Percentiles rank a stretch among this genome's conserved stretches.
Evolutionary conservation across 2,329 filamentous ascomycete species (phyloP).

Genomic region (Aspergillus arachidicola): DNA sequence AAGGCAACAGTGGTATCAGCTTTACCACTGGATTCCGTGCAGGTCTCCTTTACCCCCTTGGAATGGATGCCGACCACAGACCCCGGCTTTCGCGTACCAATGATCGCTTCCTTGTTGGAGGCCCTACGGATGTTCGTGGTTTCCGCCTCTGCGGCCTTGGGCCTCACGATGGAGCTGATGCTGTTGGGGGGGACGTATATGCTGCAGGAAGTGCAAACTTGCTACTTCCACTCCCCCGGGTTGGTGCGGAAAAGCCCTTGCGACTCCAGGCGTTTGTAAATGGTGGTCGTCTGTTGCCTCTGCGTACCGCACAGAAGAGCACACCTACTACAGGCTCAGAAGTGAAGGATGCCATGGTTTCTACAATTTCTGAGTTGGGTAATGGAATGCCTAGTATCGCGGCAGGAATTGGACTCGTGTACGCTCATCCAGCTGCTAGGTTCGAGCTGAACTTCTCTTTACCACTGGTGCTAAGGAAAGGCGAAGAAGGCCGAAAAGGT

Average conservation of each 20-base stretch:
- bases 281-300: conserved; percentile 78
- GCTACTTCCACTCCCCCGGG: conserved; percentile 79
- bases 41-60: conserved; percentile 81
- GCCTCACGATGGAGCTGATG: conserved; percentile 81
- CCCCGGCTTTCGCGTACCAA: conserved; percentile 77
- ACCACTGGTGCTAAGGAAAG: conserved; percentile 76
- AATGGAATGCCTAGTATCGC: conserved; percentile 81
- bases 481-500: conserved; percentile 88
- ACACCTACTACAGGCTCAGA: conserved; percentile 53
- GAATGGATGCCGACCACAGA: conserved; percentile 57
- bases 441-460: conserved; percentile 97
- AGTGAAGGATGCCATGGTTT: conserved; percentile 47
- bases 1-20: conserved; percentile 73
- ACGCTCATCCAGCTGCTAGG: conserved; percentile 87
- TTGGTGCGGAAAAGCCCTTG: conserved; percentile 80
- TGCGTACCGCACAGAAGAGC: conserved; percentile 59
- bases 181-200: conserved; percentile 88
- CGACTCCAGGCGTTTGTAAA: conserved; percentile 91
- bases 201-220: conserved; percentile 86
- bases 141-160: conserved; percentile 90
- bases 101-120: conserved; percentile 92
- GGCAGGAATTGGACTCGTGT: conserved; percentile 87
- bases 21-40: conserved; percentile 80
- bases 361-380: conserved; percentile 69
- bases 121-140: conserved; percentile 90